A percentile compares a stretch with the other conserved stretches of the same genome.
Evolutionary conservation across 306 rosid genomes (phyloP).

Genomic region (Lathyrus oleraceus): DNA sequence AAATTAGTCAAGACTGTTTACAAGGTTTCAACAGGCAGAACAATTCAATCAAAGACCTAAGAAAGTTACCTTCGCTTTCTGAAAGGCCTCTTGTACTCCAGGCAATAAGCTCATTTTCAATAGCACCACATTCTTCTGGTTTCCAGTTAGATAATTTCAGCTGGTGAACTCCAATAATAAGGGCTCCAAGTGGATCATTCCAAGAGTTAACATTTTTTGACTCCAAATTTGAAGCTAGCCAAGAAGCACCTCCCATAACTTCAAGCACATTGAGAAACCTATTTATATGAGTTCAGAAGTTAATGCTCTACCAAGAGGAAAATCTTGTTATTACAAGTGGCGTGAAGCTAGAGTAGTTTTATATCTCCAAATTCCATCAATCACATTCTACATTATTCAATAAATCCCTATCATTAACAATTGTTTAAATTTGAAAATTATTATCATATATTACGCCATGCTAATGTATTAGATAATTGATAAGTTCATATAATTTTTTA

Average conservation of each 20-base stretch:
- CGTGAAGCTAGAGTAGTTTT: slow-evolving; percentile 17
- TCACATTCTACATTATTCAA: slow-evolving; percentile 7
- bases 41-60: slow-evolving; percentile 14
- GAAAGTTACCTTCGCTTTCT: slow-evolving; percentile 71
- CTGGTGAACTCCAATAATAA: slow-evolving; percentile 79
- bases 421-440: slow-evolving; percentile 15
- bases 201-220: slow-evolving; percentile 66
- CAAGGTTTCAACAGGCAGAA: slow-evolving; percentile 5
- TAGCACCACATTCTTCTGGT: slow-evolving; percentile 85
- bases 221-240: slow-evolving; percentile 73
- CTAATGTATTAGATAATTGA: slow-evolving; percentile 10
- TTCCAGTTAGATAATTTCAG: slow-evolving; percentile 83
- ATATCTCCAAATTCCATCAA: slow-evolving; percentile 29
- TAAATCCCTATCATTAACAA: slow-evolving; percentile 5
- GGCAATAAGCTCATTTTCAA: slow-evolving; percentile 81
- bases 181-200: slow-evolving; percentile 83
- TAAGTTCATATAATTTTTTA: slow-evolving; percentile 13
- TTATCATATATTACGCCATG: slow-evolving; percentile 8
- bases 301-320: slow-evolving; percentile 15
- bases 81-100: slow-evolving; percentile 85
- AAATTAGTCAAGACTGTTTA: slow-evolving; percentile 16
- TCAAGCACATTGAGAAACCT: slow-evolving; percentile 86
- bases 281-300: slow-evolving; percentile 38
- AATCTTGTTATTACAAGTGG: slow-evolving; percentile 21
- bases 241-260: slow-evolving; percentile 68